Conservation (phyloP, 2,329 filamentous ascomycete genomes). For the Fusarium duplospermum region DNA sequence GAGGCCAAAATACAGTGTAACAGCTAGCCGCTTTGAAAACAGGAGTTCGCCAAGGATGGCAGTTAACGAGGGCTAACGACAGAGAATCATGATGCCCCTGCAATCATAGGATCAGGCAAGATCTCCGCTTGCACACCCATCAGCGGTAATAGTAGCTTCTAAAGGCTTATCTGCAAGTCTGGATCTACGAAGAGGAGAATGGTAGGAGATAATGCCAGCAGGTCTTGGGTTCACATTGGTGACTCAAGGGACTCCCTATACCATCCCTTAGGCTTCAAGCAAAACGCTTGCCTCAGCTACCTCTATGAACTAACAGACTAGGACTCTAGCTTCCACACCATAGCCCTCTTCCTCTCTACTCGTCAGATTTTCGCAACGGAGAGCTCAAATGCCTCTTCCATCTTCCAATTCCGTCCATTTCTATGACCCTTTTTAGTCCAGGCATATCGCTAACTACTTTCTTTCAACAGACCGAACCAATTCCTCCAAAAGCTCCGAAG, state of each 20-base stretch:
- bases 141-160: neutral
- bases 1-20: neutral
- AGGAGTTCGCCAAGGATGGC: neutral
- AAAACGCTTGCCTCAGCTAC: neutral
- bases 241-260: neutral
- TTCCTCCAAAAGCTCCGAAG: constrained; percentile 47
- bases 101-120: too few species aligned
- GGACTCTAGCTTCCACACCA: neutral
- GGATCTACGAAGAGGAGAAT: neutral
- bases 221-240: neutral
- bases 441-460: neutral
- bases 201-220: neutral
- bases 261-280: neutral
- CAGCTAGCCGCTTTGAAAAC: neutral
- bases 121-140: too few species aligned
- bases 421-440: neutral
- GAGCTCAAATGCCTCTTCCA: neutral
- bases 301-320: neutral
- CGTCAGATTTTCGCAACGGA: neutral
- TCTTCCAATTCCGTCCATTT: neutral
- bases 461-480: constrained; percentile 12
- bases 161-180: neutral
- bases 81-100: too few species aligned
- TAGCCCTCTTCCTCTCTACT: too few species aligned
- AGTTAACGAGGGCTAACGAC: too few species aligned